Evolutionary conservation across 2,329 filamentous ascomycete species (phyloP).

Genomic region (Cladobotryum protrusum): DNA sequence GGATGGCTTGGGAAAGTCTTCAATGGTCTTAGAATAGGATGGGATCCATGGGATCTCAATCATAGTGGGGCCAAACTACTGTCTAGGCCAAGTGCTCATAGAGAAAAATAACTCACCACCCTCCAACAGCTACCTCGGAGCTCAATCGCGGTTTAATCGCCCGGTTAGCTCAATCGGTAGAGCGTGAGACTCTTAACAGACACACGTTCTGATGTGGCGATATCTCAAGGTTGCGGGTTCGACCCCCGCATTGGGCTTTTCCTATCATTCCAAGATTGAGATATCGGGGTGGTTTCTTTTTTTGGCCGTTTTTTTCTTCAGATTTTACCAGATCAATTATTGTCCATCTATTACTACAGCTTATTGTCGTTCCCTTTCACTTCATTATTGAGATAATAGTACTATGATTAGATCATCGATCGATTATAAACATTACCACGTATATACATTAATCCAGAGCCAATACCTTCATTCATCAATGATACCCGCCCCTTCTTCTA

Average conservation of each 20-base stretch:
- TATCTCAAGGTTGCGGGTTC: constrained; percentile 51
- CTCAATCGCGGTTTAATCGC: constrained; percentile 13
- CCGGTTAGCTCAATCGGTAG: constrained; percentile 45
- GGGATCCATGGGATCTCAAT: no score
- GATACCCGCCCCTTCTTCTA: constrained; percentile 28
- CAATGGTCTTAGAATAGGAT: no score
- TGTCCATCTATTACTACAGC: no score
- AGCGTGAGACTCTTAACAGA: constrained; percentile 61
- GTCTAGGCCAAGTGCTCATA: no score
- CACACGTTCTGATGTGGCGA: constrained; percentile 11
- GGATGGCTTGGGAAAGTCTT: no score
- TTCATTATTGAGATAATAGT: no score
- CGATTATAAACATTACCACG: no score
- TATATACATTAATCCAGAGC: not conserved
- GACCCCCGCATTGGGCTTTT: constrained; percentile 39
- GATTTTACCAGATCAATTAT: not conserved
- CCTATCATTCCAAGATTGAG: constrained; percentile 23
- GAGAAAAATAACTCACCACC: not conserved
- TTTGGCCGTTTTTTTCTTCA: not conserved
- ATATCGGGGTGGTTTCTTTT: constrained; percentile 6
- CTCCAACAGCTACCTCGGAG: not conserved
- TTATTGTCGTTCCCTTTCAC: no score
- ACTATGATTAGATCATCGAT: no score
- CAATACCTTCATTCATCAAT: constrained; percentile 16
- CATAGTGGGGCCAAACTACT: no score